Conservation (phyloP, 2,329 filamentous ascomycete species). For the Colletotrichum coccodes region DNA sequence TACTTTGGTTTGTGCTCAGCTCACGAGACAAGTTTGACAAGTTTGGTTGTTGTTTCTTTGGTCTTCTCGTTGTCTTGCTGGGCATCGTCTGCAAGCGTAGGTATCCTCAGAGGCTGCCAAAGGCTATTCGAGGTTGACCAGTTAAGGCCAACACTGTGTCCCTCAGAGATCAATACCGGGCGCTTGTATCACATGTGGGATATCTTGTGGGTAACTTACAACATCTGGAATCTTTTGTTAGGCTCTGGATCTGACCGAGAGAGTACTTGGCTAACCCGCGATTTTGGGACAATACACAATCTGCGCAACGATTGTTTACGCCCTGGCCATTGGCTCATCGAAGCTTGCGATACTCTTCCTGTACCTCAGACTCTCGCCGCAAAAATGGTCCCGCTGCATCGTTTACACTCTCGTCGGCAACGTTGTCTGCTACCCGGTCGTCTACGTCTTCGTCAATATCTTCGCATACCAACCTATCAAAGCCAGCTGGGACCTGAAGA, state of each 20-base stretch:
- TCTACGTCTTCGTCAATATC: constrained; percentile 28
- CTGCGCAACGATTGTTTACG: constrained; percentile 8
- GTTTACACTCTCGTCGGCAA: constrained; percentile 40
- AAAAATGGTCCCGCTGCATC: constrained; percentile 29
- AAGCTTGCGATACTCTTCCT: constrained; percentile 29
- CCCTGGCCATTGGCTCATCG: constrained; percentile 22
- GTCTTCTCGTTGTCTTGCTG: constrained; percentile 39
- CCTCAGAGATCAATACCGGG: constrained; percentile 40
- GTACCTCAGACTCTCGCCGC: constrained; percentile 13
- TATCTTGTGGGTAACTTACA: constrained; percentile 20
- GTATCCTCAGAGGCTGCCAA: constrained; percentile 5
- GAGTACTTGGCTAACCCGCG: not conserved
- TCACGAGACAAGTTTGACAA: not conserved
- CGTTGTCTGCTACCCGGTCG: constrained; percentile 43
- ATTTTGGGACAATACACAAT: not conserved
- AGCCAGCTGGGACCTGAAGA: constrained; percentile 4
- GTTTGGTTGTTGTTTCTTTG: constrained; percentile 37
- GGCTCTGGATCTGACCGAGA: not conserved
- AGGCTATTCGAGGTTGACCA: too few species aligned
- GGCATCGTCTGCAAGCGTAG: constrained; percentile 37
- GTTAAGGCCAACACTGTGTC: too few species aligned
- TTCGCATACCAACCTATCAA: constrained; percentile 3
- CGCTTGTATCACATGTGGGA: constrained; percentile 42
- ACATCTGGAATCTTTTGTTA: not conserved
- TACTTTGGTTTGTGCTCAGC: not conserved